Conservation (phyloP, 1,284 basidiomycete genomes). For the Ceratobasidium sp. region DNA sequence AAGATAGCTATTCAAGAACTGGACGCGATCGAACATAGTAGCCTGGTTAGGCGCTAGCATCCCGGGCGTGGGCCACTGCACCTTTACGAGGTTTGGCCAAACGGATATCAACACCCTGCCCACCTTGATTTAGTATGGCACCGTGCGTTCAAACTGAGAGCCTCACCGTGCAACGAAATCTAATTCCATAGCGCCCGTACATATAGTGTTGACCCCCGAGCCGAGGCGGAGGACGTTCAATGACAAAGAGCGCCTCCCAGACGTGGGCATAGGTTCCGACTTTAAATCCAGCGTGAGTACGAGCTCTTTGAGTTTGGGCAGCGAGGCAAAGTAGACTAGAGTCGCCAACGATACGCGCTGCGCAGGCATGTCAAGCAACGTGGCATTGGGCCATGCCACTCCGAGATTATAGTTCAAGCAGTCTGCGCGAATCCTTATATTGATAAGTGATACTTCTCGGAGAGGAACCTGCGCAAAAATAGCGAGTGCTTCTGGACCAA, state of each 20-base stretch:
- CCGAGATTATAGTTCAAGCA: background rate
- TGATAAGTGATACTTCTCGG: background rate
- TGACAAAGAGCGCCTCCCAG: background rate
- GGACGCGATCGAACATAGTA: background rate
- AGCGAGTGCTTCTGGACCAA: background rate
- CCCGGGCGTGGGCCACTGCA: too few relatives aligned
- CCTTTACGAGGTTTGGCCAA: too few relatives aligned
- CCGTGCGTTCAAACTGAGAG: background rate
- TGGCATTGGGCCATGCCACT: background rate
- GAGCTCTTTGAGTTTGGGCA: slow-evolving; percentile 1
- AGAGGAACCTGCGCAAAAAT: background rate
- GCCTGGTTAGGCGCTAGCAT: background rate
- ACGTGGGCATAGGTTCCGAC: too few relatives aligned
- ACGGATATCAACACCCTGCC: too few relatives aligned
- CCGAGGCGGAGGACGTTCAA: background rate
- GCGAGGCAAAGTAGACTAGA: background rate
- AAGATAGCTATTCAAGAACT: background rate
- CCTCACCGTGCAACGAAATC: background rate
- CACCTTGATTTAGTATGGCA: too few relatives aligned
- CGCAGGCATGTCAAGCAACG: background rate
- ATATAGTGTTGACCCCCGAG: background rate
- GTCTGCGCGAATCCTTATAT: background rate
- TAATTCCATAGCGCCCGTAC: background rate
- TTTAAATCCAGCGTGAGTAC: background rate
- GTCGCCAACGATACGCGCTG: background rate